Conservation (phyloP, 2,329 filamentous ascomycete species). For the Penicillium sp. region DNA sequence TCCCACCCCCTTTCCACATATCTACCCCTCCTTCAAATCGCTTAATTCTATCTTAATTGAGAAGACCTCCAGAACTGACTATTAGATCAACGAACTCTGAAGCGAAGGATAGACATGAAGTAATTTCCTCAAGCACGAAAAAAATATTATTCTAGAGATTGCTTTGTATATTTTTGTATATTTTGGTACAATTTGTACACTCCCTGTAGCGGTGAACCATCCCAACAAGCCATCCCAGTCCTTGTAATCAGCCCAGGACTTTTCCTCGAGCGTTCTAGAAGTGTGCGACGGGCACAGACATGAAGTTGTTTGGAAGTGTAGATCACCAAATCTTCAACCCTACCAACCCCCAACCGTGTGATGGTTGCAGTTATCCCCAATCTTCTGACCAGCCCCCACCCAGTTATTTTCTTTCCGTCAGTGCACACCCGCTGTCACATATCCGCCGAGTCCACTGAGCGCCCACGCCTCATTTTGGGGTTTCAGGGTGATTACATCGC, state of each 20-base stretch:
- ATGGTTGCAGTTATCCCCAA: background rate
- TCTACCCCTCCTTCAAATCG: background rate
- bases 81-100: background rate
- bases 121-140: background rate
- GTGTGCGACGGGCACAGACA: constrained; percentile 2
- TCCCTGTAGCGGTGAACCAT: constrained; percentile 13
- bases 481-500: constrained; percentile 27
- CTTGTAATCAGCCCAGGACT: background rate
- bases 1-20: background rate
- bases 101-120: background rate
- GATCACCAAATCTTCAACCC: background rate
- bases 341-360: constrained; percentile 3
- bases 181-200: background rate
- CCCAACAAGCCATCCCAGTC: background rate
- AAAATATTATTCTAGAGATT: background rate
- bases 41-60: background rate
- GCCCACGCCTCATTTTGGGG: constrained; percentile 13
- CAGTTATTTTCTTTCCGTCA: constrained; percentile 8
- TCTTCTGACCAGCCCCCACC: constrained; percentile 9
- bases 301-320: constrained; percentile 7
- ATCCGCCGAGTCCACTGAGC: constrained; percentile 7
- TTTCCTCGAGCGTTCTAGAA: constrained; percentile 5
- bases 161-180: background rate
- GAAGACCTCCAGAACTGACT: background rate
- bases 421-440: constrained; percentile 25